phyloP scores from a whole-genome alignment of 192 early-diverging fungal species.

The Funneliformis mosseae region DNA sequence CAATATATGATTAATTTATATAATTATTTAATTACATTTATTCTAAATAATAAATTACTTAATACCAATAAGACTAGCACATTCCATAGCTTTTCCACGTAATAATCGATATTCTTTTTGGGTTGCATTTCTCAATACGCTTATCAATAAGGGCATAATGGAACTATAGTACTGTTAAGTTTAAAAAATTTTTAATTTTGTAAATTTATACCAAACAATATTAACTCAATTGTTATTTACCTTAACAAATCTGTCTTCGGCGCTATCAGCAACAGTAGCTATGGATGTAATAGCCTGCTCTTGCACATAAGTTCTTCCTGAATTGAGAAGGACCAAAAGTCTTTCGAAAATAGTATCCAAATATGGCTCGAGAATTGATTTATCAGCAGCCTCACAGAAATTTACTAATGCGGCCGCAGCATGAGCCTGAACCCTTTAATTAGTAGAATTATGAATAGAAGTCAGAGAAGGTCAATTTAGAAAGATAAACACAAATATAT shows the following conservation, averaged over 20 bases:
- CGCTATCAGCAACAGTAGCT: slow-evolving; percentile 94
- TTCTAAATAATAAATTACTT: background rate
- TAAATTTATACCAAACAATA: background rate
- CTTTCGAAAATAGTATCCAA: slow-evolving; percentile 88
- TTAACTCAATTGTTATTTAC: slow-evolving; percentile 2
- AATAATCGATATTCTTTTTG: slow-evolving; percentile 87
- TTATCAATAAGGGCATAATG: slow-evolving; percentile 96
- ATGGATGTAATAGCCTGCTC: slow-evolving; percentile 99
- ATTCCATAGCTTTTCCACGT: slow-evolving; percentile 98
- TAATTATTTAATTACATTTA: background rate
- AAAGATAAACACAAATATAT: background rate
- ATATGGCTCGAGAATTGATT: slow-evolving; percentile 83
- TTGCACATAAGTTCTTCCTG: slow-evolving; percentile 89
- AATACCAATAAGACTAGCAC: slow-evolving; percentile 80
- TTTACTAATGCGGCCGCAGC: slow-evolving; percentile 97
- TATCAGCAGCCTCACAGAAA: slow-evolving; percentile 89
- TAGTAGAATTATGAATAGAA: slow-evolving; percentile 23
- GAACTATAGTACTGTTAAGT: slow-evolving; percentile 71
- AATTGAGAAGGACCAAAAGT: slow-evolving; percentile 82
- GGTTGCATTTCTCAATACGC: slow-evolving; percentile 81
- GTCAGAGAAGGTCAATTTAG: background rate
- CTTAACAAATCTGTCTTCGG: slow-evolving; percentile 86
- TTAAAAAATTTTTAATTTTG: background rate
- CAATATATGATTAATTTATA: background rate
- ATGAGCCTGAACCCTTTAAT: slow-evolving; percentile 87